These are phyloP conservation scores for Cercospora zeina DNA, from an alignment of 2,329 filamentous ascomycete genomes.

Conservation along the genomic window DNA sequence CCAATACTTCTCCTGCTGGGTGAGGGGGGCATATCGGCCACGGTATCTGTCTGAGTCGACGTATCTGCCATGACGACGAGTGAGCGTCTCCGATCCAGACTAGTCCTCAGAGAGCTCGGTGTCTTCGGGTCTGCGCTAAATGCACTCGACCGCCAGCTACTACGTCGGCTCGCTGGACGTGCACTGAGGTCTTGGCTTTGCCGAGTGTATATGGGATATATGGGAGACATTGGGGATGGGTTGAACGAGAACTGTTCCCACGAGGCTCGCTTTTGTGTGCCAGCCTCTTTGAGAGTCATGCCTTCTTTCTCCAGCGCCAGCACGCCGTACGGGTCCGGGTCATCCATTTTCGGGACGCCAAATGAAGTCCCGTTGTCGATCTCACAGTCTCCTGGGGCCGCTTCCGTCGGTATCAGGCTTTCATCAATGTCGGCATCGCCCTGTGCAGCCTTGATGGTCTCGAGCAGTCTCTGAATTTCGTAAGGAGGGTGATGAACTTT, in stretches of 20 bases:
- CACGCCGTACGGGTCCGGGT: slow-evolving; percentile 90
- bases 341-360: slow-evolving; percentile 74
- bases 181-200: slow-evolving; percentile 57
- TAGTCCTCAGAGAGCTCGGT: slow-evolving; percentile 38
- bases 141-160: slow-evolving; percentile 59
- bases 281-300: slow-evolving; percentile 87
- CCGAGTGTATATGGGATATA: slow-evolving; percentile 59
- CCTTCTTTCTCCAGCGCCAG: slow-evolving; percentile 88
- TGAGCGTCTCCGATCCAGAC: slow-evolving; percentile 30
- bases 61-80: slow-evolving; percentile 34
- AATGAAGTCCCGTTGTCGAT: slow-evolving; percentile 60
- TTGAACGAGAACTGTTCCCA: slow-evolving; percentile 83
- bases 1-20: slow-evolving; percentile 27
- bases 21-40: slow-evolving; percentile 22
- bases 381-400: slow-evolving; percentile 74
- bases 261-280: slow-evolving; percentile 68
- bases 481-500: slow-evolving; percentile 59
- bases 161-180: slow-evolving; percentile 53
- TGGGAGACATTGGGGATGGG: slow-evolving; percentile 72
- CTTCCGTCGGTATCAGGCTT: slow-evolving; percentile 64
- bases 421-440: slow-evolving; percentile 75
- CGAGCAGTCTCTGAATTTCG: slow-evolving; percentile 64
- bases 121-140: slow-evolving; percentile 32
- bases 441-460: slow-evolving; percentile 85
- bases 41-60: slow-evolving; percentile 38